These are phyloP conservation scores for Paratinospora sagittata DNA, from an alignment of 164 flowering plant species.

Conservation along the genomic window DNA sequence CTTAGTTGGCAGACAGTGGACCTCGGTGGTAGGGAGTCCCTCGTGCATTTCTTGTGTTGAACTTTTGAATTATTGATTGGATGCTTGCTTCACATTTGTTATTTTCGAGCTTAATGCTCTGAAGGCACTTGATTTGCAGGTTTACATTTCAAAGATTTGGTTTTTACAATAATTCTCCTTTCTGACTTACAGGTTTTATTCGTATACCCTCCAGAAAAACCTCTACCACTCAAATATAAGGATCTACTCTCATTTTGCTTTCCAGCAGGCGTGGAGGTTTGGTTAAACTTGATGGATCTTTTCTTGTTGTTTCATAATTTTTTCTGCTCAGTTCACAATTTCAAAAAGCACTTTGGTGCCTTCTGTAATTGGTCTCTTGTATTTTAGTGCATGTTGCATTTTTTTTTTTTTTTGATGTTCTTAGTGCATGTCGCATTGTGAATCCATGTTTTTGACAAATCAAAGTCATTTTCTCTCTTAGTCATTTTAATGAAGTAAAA, in stretches of 20 bases:
- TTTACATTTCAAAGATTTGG: neutral
- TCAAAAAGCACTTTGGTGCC: conserved; percentile 5
- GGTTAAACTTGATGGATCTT: conserved; percentile 7
- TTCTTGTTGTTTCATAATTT: neutral
- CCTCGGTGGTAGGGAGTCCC: neutral
- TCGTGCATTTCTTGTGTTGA: neutral
- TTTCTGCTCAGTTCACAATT: neutral
- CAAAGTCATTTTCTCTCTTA: neutral
- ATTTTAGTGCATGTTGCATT: neutral
- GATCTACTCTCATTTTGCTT: conserved; percentile 98
- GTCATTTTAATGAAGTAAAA: neutral
- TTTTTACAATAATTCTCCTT: neutral
- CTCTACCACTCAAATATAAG: conserved; percentile 82
- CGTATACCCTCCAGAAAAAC: conserved; percentile 92
- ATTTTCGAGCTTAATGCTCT: neutral
- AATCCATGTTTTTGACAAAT: neutral
- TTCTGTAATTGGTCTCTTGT: conserved; percentile 2
- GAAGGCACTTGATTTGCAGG: neutral
- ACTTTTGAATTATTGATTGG: neutral
- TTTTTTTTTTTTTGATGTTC: no score
- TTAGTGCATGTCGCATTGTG: neutral
- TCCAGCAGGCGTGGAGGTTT: conserved; percentile 95
- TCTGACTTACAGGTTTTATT: conserved; percentile 71
- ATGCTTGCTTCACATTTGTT: neutral
- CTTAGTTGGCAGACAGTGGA: neutral